These are phyloP conservation scores for Colletotrichum cereale DNA, from an alignment of 2,329 filamentous ascomycete species.

Conservation along the genomic window DNA sequence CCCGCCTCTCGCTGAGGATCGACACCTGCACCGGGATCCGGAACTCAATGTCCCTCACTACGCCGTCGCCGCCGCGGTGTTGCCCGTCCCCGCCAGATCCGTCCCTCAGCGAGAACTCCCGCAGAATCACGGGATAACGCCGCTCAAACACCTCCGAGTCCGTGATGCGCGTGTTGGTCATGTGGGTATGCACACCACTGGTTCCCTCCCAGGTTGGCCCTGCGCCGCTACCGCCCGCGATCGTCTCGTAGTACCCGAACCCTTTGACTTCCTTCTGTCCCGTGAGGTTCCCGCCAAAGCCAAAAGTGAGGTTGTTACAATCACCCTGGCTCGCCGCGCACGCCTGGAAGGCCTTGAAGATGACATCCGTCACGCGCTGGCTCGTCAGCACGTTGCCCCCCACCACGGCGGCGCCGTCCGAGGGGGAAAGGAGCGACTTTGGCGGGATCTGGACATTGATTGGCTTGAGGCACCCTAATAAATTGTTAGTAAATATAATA, in stretches of 20 bases:
- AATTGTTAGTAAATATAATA: no score
- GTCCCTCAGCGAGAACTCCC: constrained; percentile 75
- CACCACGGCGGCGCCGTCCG: constrained; percentile 82
- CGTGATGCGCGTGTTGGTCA: constrained; percentile 87
- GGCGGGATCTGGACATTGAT: constrained; percentile 81
- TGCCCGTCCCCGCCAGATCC: constrained; percentile 75
- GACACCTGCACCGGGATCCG: constrained; percentile 81
- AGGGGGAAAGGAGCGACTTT: constrained; percentile 80
- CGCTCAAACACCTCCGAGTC: constrained; percentile 60
- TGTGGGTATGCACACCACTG: constrained; percentile 59
- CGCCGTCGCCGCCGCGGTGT: constrained; percentile 79
- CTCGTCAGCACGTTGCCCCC: constrained; percentile 78
- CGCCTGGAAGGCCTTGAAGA: constrained; percentile 79
- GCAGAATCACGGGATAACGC: constrained; percentile 77
- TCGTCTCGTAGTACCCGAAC: constrained; percentile 72
- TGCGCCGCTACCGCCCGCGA: constrained; percentile 74
- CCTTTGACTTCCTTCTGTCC: constrained; percentile 54
- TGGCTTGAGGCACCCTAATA: constrained; percentile 81
- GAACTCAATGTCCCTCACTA: constrained; percentile 84
- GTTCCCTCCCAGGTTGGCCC: constrained; percentile 65
- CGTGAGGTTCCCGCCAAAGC: constrained; percentile 68
- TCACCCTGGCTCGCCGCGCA: constrained; percentile 85
- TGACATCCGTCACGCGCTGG: constrained; percentile 59
- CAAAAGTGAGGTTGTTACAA: constrained; percentile 88
- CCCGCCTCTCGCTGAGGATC: constrained; percentile 82